Conservation (phyloP, 2,329 filamentous ascomycete genomes). For the Cladosporium sp. region DNA sequence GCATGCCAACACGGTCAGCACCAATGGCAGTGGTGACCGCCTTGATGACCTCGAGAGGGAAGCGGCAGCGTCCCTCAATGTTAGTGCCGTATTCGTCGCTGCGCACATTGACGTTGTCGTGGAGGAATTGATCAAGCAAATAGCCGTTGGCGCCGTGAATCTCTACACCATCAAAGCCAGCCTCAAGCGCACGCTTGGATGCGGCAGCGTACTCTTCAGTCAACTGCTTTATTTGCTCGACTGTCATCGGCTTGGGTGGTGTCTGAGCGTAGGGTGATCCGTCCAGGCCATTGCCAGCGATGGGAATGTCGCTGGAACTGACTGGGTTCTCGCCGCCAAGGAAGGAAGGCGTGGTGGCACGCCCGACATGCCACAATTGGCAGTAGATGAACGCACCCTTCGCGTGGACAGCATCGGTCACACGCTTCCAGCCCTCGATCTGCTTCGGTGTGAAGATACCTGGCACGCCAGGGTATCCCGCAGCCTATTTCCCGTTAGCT, state of each 20-base stretch:
- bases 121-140: conserved; percentile 65
- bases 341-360: conserved; percentile 36
- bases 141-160: conserved; percentile 49
- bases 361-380: conserved; percentile 63
- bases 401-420: conserved; percentile 63
- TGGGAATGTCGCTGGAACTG: conserved; percentile 36
- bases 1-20: conserved; percentile 51
- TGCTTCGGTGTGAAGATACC: conserved; percentile 59
- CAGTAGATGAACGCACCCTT: conserved; percentile 63
- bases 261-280: conserved; percentile 38
- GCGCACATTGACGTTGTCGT: conserved; percentile 54
- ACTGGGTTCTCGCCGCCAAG: conserved; percentile 27
- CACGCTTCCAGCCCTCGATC: conserved; percentile 57
- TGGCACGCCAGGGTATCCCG: conserved; percentile 53
- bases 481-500: conserved; percentile 23
- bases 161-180: conserved; percentile 62
- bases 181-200: conserved; percentile 45
- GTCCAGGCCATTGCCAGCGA: conserved; percentile 30
- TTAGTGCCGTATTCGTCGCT: conserved; percentile 48
- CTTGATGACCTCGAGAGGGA: conserved; percentile 53
- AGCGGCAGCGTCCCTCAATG: conserved; percentile 49
- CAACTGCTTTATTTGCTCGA: conserved; percentile 38
- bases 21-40: conserved; percentile 52
- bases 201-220: conserved; percentile 40
- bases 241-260: conserved; percentile 38